These are phyloP conservation scores for Scenedesmus sp. DNA, from an alignment of 163 green algal genomes.

Conservation along the genomic window DNA sequence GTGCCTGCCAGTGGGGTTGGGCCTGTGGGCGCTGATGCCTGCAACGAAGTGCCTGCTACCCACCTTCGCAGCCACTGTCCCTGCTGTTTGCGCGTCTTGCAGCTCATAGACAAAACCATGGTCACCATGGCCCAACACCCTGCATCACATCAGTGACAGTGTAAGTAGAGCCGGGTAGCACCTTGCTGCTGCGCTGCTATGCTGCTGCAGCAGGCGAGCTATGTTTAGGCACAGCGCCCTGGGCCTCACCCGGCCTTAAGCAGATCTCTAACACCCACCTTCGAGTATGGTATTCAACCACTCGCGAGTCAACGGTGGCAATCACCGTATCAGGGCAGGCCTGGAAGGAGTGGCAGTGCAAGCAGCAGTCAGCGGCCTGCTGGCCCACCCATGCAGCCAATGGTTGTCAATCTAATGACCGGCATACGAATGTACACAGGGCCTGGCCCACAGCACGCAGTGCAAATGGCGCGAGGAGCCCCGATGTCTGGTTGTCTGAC, in stretches of 20 bases:
- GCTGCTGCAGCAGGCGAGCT: background rate
- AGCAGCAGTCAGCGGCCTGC: background rate
- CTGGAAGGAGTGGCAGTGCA: background rate
- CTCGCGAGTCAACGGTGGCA: background rate
- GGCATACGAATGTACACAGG: background rate
- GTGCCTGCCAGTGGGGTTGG: background rate
- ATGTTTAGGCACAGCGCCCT: background rate
- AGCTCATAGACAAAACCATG: conserved; percentile 10
- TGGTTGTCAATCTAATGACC: background rate
- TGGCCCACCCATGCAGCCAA: background rate
- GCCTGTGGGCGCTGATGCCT: background rate
- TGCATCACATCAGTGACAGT: background rate
- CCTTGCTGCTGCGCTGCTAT: background rate
- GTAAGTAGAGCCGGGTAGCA: background rate
- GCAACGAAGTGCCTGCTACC: background rate
- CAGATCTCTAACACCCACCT: background rate
- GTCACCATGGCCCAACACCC: background rate
- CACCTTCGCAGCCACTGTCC: conserved; percentile 14
- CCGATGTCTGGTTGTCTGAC: background rate
- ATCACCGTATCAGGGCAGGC: conserved; percentile 17
- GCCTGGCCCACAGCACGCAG: background rate
- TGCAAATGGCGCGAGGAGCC: background rate
- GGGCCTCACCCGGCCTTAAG: background rate
- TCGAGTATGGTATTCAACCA: background rate
- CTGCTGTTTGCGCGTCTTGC: background rate